A percentile compares a stretch with the other conserved stretches of the same genome.
These are phyloP conservation scores for Pyrus betulifolia DNA, from an alignment of 306 rosid genomes.

Conservation along the genomic window DNA sequence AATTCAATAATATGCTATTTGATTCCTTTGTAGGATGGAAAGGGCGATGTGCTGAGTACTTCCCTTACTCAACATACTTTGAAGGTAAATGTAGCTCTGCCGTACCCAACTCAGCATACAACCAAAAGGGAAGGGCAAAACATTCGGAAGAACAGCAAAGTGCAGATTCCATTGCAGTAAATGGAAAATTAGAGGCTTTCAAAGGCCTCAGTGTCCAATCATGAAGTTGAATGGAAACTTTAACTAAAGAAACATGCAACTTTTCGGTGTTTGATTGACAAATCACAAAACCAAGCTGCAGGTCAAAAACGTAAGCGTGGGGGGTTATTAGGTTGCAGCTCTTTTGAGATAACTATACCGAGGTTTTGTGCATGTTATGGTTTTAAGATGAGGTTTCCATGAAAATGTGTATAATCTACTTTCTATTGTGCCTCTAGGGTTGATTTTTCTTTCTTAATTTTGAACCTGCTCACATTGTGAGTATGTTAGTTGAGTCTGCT, in stretches of 20 bases:
- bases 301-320: slow-evolving; percentile 12
- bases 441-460: slow-evolving; percentile 1
- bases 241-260: slow-evolving; percentile 5
- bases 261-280: slow-evolving; percentile 15
- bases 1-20: background rate
- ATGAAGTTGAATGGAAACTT: slow-evolving; percentile 9
- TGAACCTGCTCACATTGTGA: slow-evolving; percentile 33
- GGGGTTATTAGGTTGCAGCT: slow-evolving; percentile 21
- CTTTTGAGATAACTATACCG: slow-evolving; percentile 4
- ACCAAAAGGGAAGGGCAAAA: slow-evolving; percentile 44
- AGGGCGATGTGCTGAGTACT: slow-evolving; percentile 61
- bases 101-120: slow-evolving; percentile 45
- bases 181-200: slow-evolving; percentile 64
- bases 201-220: slow-evolving; percentile 48
- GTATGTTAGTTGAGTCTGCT: slow-evolving; percentile 29
- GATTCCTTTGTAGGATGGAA: slow-evolving; percentile 71
- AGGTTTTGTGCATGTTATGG: slow-evolving; percentile 8
- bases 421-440: slow-evolving; percentile 33
- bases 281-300: slow-evolving; percentile 23
- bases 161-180: slow-evolving; percentile 39
- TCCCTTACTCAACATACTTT: slow-evolving; percentile 71
- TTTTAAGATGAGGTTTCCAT: slow-evolving; percentile 9
- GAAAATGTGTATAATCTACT: slow-evolving; percentile 66
- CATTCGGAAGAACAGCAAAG: slow-evolving; percentile 28
- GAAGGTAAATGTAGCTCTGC: slow-evolving; percentile 72